Base-by-base conservation (phyloP, 768 basidiomycete genomes). In the Lanmaoa pseudosensibilis region DNA sequence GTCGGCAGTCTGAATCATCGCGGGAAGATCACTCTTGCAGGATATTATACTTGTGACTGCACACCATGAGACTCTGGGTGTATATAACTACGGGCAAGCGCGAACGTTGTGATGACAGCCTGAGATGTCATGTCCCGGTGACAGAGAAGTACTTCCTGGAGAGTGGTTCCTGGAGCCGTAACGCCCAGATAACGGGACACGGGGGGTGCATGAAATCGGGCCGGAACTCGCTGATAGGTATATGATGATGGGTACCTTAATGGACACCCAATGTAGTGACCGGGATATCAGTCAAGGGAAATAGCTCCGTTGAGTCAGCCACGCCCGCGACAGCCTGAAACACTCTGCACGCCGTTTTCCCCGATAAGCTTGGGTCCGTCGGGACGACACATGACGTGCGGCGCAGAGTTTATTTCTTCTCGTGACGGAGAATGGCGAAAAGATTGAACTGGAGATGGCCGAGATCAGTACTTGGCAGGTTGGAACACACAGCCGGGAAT, bases 1-100 rank as follows among this genome's bases (percentile, higher is more conserved):
- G 38, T 6, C 32, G 44, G 27, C 55, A 21, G 37, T 4, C 37
- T 18, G 37, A 18, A 46, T 46, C 44, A 34, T 56, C 56, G 56
- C 56, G 56, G 55, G 30, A 57, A 57, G 55, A 41, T 44, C 39
- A 21, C 27, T 40, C 25, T 38, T 23, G 33, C 8, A 19, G 33
- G 5, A 34, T 15, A 23, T 10, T 11, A 18, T 12, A 47, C 21
- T 21, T 23, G 33, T 10, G 21, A n/a, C n/a, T 34, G 18, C 11
- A 32, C 7, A 7, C 27, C 27, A 30, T 30, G 27, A 30, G n/a
- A 30, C 27, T 30, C 27, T 32, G 32, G 32, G 32, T 32, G 10
- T 32, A 3, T 32, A 32, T 12, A 12, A 32, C 6, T 32, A 11
- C 10, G 4, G 38, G 38, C n/a, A 39, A 34, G 46, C 15, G 33